Conservation (phyloP, 805 yeast genomes). For the Brettanomyces sp. region DNA sequence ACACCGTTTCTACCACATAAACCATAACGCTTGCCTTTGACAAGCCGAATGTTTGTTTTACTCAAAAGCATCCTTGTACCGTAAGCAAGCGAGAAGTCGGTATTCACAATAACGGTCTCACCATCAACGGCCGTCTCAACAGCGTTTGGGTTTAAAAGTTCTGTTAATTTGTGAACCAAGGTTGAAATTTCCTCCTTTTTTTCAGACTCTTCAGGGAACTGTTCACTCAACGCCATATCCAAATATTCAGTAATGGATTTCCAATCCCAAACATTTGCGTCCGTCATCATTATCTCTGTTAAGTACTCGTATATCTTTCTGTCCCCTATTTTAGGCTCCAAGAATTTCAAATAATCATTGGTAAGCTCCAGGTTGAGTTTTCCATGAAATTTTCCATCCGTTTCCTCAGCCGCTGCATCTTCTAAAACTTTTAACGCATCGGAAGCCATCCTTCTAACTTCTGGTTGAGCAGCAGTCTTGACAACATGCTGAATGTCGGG, state of each 20-base stretch:
- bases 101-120: constrained; percentile 85
- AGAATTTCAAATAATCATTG: constrained; percentile 28
- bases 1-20: constrained; percentile 98
- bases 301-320: constrained; percentile 38
- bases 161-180: constrained; percentile 40
- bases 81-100: constrained; percentile 92
- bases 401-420: constrained; percentile 61
- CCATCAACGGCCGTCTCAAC: constrained; percentile 58
- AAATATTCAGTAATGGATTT: constrained; percentile 49
- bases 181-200: constrained; percentile 32
- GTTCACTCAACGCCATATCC: constrained; percentile 28
- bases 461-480: constrained; percentile 88
- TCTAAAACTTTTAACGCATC: constrained; percentile 77
- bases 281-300: constrained; percentile 43
- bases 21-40: constrained; percentile 96
- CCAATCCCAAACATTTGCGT: constrained; percentile 71
- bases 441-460: constrained; percentile 85
- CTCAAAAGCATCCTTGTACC: constrained; percentile 95
- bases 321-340: constrained; percentile 25
- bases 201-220: constrained; percentile 24
- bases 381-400: constrained; percentile 70
- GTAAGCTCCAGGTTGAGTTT: constrained; percentile 54
- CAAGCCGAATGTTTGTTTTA: constrained; percentile 78
- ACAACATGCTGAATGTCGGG: constrained; percentile 92
- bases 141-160: constrained; percentile 44